Conservation (phyloP, 2,329 filamentous ascomycete species). For the Waltergamsia citrina region DNA sequence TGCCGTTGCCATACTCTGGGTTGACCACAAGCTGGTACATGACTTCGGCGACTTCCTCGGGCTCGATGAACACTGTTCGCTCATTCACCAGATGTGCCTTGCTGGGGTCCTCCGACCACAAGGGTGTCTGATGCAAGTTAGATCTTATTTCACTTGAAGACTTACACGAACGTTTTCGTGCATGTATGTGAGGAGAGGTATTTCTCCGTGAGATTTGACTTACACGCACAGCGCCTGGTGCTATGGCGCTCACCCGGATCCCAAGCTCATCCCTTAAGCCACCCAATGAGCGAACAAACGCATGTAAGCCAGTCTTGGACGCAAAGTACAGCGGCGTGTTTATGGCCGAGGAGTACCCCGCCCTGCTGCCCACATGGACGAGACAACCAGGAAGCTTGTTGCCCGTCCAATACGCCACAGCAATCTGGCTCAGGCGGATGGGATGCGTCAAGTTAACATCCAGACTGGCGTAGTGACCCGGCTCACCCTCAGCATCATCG, state of each 20-base stretch:
- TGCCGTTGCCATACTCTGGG: slow-evolving; percentile 11
- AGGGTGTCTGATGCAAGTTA: slow-evolving; percentile 14
- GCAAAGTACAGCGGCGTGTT: slow-evolving; percentile 24
- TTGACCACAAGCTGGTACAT: slow-evolving; percentile 10
- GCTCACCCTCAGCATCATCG: slow-evolving; percentile 16
- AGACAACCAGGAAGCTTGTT: slow-evolving; percentile 16
- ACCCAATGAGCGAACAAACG: slow-evolving; percentile 21
- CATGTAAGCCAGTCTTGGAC: slow-evolving; percentile 25
- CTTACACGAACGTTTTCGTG: too few species aligned
- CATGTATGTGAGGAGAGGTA: not conserved
- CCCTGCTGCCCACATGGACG: slow-evolving; percentile 23
- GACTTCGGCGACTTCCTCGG: slow-evolving; percentile 19
- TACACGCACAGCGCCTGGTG: slow-evolving; percentile 21
- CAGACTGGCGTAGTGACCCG: slow-evolving; percentile 21
- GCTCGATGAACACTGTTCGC: slow-evolving; percentile 16
- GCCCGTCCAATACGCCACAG: slow-evolving; percentile 25
- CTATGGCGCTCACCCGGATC: slow-evolving; percentile 20
- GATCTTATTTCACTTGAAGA: not conserved
- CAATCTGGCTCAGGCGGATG: slow-evolving; percentile 25
- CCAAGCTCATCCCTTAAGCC: slow-evolving; percentile 19
- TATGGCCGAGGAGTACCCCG: slow-evolving; percentile 16
- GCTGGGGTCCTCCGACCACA: slow-evolving; percentile 20
- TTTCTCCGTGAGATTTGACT: too few species aligned
- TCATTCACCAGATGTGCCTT: slow-evolving; percentile 15
- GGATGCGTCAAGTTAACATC: slow-evolving; percentile 27